Evolutionary conservation across 2,329 filamentous ascomycete genomes (phyloP).

Genomic region (Colletotrichum chrysophilum): DNA sequence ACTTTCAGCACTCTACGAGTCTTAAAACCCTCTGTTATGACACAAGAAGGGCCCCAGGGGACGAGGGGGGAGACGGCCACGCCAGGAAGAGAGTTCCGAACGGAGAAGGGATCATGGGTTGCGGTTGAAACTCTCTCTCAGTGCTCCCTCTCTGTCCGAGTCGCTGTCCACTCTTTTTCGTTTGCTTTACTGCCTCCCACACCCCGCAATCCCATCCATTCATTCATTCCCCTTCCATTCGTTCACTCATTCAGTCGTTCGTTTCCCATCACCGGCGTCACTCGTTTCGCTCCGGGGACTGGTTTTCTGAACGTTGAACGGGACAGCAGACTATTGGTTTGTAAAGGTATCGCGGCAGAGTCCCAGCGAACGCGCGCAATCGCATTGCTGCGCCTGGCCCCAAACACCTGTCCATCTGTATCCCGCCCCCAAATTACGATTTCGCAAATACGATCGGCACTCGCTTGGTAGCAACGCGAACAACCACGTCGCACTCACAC

Average conservation of each 20-base stretch:
- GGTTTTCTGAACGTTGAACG: not conserved
- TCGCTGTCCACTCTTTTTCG: conserved; percentile 10
- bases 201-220: not conserved
- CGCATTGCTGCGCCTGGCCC: not conserved
- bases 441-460: not conserved
- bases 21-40: conserved; percentile 8
- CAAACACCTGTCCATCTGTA: not conserved
- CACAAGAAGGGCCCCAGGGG: not conserved
- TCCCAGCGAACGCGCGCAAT: not conserved
- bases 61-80: not conserved
- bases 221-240: not conserved
- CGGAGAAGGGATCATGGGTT: conserved; percentile 11
- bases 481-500: not conserved
- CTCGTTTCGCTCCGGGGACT: not conserved
- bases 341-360: not conserved
- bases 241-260: not conserved
- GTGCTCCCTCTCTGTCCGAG: not conserved
- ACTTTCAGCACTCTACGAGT: conserved; percentile 6
- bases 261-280: not conserved
- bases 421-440: not conserved
- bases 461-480: not conserved
- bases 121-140: conserved; percentile 10
- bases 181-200: not conserved
- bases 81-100: not conserved
- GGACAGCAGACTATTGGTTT: not conserved